Percentiles rank a stretch among this genome's conserved stretches.
These are phyloP conservation scores for Clitoria ternatea DNA, from an alignment of 306 rosid species.

Conservation along the genomic window DNA sequence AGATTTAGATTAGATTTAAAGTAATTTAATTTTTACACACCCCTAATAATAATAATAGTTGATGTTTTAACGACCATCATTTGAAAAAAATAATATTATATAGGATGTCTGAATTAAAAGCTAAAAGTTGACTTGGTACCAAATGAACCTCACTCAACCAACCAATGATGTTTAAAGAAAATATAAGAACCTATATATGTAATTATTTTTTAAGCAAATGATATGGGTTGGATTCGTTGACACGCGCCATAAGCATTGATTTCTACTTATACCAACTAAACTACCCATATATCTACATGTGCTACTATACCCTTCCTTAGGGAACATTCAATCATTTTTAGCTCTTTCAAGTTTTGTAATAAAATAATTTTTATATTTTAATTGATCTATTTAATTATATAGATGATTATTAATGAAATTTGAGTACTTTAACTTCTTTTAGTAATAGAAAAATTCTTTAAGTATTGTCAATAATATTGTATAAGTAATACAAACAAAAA, in stretches of 20 bases:
- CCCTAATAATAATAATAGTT: too few relatives aligned
- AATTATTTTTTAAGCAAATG: not conserved
- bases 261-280: conserved; percentile 15
- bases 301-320: conserved; percentile 3
- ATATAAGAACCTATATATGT: not conserved
- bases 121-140: not conserved
- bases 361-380: too few relatives aligned
- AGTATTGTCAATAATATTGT: too few relatives aligned
- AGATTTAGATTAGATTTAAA: too few relatives aligned
- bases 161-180: conserved; percentile 15
- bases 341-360: too few relatives aligned
- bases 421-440: too few relatives aligned
- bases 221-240: conserved; percentile 5
- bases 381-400: too few relatives aligned
- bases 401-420: too few relatives aligned
- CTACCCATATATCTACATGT: not conserved
- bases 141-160: not conserved
- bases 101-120: not conserved
- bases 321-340: not conserved
- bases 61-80: not conserved
- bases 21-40: too few relatives aligned
- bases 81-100: not conserved
- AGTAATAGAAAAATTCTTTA: too few relatives aligned
- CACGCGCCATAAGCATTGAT: conserved; percentile 1
- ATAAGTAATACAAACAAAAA: too few relatives aligned